phyloP scores from a whole-genome alignment of 176 grass and related monocot genomes.

The Eleusine indica region DNA sequence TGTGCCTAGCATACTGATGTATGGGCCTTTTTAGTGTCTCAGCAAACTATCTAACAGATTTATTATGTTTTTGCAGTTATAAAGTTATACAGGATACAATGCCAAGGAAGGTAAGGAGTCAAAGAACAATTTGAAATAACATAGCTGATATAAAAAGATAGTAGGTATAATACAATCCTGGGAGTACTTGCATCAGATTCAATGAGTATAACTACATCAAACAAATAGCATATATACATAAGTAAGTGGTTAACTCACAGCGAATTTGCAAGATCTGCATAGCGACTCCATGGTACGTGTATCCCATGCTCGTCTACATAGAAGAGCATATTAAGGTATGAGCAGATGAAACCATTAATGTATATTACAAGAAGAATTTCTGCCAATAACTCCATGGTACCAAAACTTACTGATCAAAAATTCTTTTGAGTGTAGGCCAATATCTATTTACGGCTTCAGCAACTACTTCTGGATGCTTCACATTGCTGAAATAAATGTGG shows the following conservation, averaged over 20 bases:
- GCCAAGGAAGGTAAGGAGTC: not conserved
- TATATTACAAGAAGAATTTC: constrained; percentile 28
- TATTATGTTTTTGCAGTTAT: not conserved
- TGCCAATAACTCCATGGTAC: not conserved
- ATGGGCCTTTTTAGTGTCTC: not conserved
- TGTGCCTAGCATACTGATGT: not conserved
- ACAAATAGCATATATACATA: constrained; percentile 21
- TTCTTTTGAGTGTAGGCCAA: constrained; percentile 83
- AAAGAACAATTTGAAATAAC: not conserved
- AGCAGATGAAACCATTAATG: not conserved
- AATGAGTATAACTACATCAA: constrained; percentile 38
- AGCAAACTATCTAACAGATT: not conserved
- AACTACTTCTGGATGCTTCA: constrained; percentile 86
- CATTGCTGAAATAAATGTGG: constrained; percentile 64
- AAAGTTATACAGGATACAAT: not conserved
- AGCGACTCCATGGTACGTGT: constrained; percentile 96
- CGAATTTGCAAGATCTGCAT: constrained; percentile 94
- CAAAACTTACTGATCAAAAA: constrained; percentile 89
- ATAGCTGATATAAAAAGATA: constrained; percentile 14
- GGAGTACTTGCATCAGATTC: constrained; percentile 12
- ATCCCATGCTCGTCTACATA: constrained; percentile 91
- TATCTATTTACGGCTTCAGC: constrained; percentile 84
- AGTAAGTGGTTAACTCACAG: constrained; percentile 66
- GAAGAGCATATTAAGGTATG: constrained; percentile 18
- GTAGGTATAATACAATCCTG: constrained; percentile 6